phyloP scores from a whole-genome alignment of 2,329 filamentous ascomycete genomes.

The Lecanicillium sp. region DNA sequence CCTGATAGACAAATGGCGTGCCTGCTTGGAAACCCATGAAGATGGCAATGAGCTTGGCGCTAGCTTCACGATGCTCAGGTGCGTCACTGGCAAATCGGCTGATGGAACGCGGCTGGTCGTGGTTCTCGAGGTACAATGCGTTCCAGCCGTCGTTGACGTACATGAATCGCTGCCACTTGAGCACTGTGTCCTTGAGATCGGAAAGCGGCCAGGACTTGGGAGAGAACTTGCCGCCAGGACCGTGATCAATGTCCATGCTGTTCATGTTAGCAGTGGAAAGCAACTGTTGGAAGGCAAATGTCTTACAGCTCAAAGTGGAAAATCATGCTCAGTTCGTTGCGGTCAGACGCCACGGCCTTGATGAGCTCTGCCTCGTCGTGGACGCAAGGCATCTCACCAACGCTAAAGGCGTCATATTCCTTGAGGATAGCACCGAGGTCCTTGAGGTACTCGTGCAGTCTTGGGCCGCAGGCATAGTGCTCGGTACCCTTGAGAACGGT shows the following conservation, averaged over 20 bases:
- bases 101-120: constrained; percentile 55
- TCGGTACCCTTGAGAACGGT: constrained; percentile 25
- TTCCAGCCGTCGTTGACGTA: constrained; percentile 55
- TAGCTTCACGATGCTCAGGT: constrained; percentile 37
- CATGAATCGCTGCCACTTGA: constrained; percentile 53
- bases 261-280: constrained; percentile 2
- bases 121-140: constrained; percentile 57
- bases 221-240: constrained; percentile 33
- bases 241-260: constrained; percentile 42
- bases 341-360: constrained; percentile 42
- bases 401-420: constrained; percentile 41
- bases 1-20: constrained; percentile 61
- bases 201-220: constrained; percentile 35
- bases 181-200: constrained; percentile 42
- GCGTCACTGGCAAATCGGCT: constrained; percentile 44
- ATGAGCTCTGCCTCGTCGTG: constrained; percentile 33
- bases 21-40: constrained; percentile 50
- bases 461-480: constrained; percentile 45
- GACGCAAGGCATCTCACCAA: constrained; percentile 42
- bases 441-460: constrained; percentile 36
- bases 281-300: neutral
- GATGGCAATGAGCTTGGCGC: constrained; percentile 52
- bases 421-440: constrained; percentile 35
- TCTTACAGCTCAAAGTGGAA: constrained; percentile 60
- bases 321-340: constrained; percentile 60